Percentiles rank a stretch among this genome's conserved stretches.
Conservation (phyloP, 352 stramenopile genomes). For the Phytophthora sansomeana region DNA sequence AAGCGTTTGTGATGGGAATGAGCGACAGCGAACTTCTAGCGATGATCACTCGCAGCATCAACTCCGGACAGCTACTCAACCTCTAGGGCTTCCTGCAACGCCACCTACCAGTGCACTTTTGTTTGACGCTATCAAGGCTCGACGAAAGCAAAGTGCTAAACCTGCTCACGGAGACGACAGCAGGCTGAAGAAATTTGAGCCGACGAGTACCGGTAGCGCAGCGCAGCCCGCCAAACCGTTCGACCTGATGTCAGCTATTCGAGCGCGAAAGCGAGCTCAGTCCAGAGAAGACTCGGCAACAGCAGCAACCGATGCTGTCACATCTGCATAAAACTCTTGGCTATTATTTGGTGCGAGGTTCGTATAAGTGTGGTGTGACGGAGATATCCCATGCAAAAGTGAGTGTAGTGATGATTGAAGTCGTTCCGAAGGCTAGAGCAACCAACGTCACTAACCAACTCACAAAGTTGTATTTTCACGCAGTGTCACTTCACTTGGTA, state of each 20-base stretch:
- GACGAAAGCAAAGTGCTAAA: slow-evolving; percentile 40
- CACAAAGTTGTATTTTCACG: slow-evolving; percentile 22
- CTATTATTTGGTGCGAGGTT: slow-evolving; percentile 8
- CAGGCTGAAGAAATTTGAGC: slow-evolving; percentile 1
- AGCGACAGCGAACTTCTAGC: not conserved
- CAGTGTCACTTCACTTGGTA: slow-evolving; percentile 32
- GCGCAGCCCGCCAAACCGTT: slow-evolving; percentile 26
- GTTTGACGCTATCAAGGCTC: slow-evolving; percentile 57
- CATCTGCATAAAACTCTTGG: slow-evolving; percentile 5
- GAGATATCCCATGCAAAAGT: not conserved
- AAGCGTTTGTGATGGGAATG: not conserved
- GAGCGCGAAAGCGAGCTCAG: slow-evolving; percentile 46
- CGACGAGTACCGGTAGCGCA: not conserved
- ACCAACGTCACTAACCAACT: slow-evolving; percentile 10
- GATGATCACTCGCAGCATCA: not conserved
- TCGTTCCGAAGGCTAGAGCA: slow-evolving; percentile 22
- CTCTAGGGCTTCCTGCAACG: not conserved
- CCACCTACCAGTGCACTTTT: slow-evolving; percentile 44
- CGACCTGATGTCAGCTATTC: slow-evolving; percentile 75
- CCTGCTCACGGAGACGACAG: slow-evolving; percentile 4
- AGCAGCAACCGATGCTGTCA: slow-evolving; percentile 7
- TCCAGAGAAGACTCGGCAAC: slow-evolving; percentile 13
- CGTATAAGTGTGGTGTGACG: not conserved
- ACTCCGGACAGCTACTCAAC: not conserved
- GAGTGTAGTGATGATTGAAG: not conserved